These are phyloP conservation scores for Hypoxylon subgilvum DNA, from an alignment of 495 filamentous ascomycete genomes.

Conservation along the genomic window DNA sequence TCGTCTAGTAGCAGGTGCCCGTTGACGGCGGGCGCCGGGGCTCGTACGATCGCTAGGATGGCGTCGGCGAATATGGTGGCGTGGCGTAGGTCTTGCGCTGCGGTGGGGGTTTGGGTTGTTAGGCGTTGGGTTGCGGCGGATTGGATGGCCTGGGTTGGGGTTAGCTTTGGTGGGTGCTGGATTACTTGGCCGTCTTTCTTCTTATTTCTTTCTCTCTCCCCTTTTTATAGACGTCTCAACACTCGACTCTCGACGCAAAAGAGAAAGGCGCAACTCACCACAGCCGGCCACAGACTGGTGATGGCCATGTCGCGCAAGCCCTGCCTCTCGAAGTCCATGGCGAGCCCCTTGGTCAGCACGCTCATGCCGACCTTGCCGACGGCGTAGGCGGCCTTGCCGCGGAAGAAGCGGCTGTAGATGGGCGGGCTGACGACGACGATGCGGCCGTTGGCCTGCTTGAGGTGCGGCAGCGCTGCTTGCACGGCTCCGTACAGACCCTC, in stretches of 20 bases:
- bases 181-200: constrained; percentile 1
- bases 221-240: not conserved
- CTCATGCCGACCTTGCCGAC: constrained; percentile 88
- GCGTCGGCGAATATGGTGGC: constrained; percentile 81
- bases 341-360: constrained; percentile 78
- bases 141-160: constrained; percentile 62
- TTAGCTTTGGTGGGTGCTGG: constrained; percentile 5
- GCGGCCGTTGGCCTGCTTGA: constrained; percentile 55
- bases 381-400: constrained; percentile 86
- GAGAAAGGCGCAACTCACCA: constrained; percentile 55
- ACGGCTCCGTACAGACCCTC: constrained; percentile 75
- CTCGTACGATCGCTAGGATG: constrained; percentile 72
- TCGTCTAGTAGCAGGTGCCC: constrained; percentile 78
- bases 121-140: constrained; percentile 68
- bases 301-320: constrained; percentile 72
- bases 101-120: constrained; percentile 53
- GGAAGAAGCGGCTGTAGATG: constrained; percentile 83
- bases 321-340: constrained; percentile 79
- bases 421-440: constrained; percentile 85
- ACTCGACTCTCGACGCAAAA: too few relatives aligned
- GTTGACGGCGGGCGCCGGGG: constrained; percentile 67
- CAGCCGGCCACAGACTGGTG: constrained; percentile 82
- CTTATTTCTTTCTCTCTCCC: too few relatives aligned
- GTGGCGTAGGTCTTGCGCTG: constrained; percentile 65
- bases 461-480: constrained; percentile 68